Base-by-base conservation (phyloP, 2,329 filamentous ascomycete species). In the Colletotrichum simmondsii region DNA sequence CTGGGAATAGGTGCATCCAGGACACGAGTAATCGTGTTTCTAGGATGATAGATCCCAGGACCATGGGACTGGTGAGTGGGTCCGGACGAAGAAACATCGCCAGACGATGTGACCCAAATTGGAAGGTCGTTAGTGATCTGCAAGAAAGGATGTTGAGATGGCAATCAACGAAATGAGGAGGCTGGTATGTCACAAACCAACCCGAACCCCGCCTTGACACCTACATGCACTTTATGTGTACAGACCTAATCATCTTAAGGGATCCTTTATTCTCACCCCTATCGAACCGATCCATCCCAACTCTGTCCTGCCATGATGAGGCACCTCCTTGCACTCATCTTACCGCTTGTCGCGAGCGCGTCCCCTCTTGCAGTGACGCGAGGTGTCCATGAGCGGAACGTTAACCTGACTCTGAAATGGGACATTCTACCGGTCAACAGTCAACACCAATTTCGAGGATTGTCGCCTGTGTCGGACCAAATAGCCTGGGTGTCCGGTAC, bases 1-100 rank as follows among this genome's bases (percentile, higher is more conserved):
- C 42, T 49, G 6, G 16, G 42, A n/a, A 49, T 10, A 10, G 7
- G 42, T 49, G 42, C 7, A 49, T 49, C 42, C 8, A 10, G 42
- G 19, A 49, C 16, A 4, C 37, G 7, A 42, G 16, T 16, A 19
- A 49, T 49, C 19, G 42, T 49, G 42, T 72, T 92, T 87, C 79
- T 82, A 86, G 65, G 79, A 79, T 1, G 90, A 91, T 58, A 82
- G 46, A 42, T 42, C 2, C 53, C 70, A 5, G 42, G 46, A 26
- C 60, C 32, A 37, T 49, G 70, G 66, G 26, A 35, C 5, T 8
- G 26, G 46, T 24, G 26, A 8, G 49, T 42, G 35, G 49, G 46
- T 58, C 26, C 26, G 30, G 16, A 53, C 22, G 49, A 22, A 14
- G 12, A 28, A 11, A 22, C 19, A 46, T 42, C 26, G 35, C 24